Evolutionary conservation across 352 stramenopile species (phyloP), one percentile per base, ranked within the genome.

Genomic region (Phytophthora tubulina): DNA sequence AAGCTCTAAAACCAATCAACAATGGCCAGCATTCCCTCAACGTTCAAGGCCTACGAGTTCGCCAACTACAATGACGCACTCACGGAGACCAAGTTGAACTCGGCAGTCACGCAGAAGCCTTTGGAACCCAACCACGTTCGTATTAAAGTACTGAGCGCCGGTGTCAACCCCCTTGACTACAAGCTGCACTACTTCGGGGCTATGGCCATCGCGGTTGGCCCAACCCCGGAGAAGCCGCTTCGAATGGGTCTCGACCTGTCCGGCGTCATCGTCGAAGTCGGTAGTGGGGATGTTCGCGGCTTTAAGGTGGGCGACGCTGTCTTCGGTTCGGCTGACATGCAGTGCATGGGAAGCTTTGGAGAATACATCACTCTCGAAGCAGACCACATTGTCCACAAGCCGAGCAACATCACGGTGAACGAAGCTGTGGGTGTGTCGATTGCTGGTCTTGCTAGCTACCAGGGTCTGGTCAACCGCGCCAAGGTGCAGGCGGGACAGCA

Each of bases 191-290:
- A 56, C 55, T 74, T 72, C 31, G 60, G 57, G 1, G 27, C 27
- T 14, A 38, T 57, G 0, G 54, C 73, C 10, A 54, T 70, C 6
- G 67, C 44, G 11, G 56, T 75, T 11, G 65, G 67, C 0, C 48
- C 64, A n/a, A 54, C 63, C 3, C 15, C 35, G 5, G 72, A 84
- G 36, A 63, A 72, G 6, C 81, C 76, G 15, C 72, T 79, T 55
- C 46, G 64, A n/a, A 55, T 79, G 36, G 82, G 82, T 52, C 75
- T 75, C 11, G 81, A 89, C 55, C 33, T 83, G 21, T 73, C 79
- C 0, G 81, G 76, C 4, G 57, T 60, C 11, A 46, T 70, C 41
- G 46, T 72, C 13, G 63, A 56, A 38, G 44, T 73, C 17, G 51
- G 70, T 10, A 68, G 33, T 9, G 59, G 53, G 4, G 54, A 76